Evolutionary conservation across 352 stramenopile genomes (phyloP).

Genomic region (Globisporangium solare): DNA sequence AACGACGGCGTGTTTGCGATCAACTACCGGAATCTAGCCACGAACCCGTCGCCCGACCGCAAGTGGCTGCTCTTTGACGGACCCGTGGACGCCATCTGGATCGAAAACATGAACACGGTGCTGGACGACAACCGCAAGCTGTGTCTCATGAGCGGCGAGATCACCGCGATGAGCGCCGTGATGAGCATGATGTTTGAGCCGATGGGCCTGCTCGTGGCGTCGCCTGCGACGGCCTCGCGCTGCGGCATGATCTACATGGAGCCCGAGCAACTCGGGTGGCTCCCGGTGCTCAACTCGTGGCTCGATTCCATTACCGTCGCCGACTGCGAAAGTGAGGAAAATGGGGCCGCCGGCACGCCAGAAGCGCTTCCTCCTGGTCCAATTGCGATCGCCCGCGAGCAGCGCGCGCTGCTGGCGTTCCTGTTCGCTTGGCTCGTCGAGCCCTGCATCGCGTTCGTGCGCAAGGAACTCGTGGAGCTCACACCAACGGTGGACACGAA

Average conservation of each 20-base stretch:
- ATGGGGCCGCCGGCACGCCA: neutral
- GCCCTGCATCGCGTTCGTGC: constrained; percentile 84
- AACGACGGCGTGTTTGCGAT: constrained; percentile 93
- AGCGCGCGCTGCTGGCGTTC: constrained; percentile 65
- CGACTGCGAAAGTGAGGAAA: constrained; percentile 14
- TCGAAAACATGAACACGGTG: constrained; percentile 96
- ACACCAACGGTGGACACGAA: constrained; percentile 89
- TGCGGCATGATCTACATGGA: constrained; percentile 96
- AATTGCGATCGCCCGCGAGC: constrained; percentile 73
- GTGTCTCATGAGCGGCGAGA: constrained; percentile 92
- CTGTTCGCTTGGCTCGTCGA: constrained; percentile 88
- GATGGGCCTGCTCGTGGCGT: constrained; percentile 92
- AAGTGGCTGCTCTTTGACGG: constrained; percentile 95
- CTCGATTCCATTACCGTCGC: constrained; percentile 58
- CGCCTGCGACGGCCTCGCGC: constrained; percentile 89
- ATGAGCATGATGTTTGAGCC: constrained; percentile 98
- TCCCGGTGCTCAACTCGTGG: constrained; percentile 88
- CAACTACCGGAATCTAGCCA: constrained; percentile 85
- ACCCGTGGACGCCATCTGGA: constrained; percentile 92
- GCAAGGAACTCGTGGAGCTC: constrained; percentile 84
- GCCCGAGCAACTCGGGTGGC: constrained; percentile 88
- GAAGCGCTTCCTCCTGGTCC: constrained; percentile 25
- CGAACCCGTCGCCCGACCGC: constrained; percentile 62
- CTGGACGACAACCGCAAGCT: constrained; percentile 94
- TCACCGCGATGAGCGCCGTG: constrained; percentile 91